Conservation (phyloP, 192 early-diverging fungal species). For the Coemansia sp. region DNA sequence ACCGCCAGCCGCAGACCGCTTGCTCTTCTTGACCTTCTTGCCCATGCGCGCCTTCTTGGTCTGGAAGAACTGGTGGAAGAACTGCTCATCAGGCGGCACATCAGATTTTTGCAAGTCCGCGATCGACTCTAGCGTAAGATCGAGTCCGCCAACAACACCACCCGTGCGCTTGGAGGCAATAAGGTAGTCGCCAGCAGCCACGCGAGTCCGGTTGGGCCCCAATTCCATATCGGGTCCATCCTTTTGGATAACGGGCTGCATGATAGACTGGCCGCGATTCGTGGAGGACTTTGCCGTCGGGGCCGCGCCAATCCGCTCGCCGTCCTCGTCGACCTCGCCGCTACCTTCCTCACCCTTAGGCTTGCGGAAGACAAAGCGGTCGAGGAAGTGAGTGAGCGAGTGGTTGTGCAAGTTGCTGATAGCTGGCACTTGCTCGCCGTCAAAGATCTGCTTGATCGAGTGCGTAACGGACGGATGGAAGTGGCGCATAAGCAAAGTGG, state of each 20-base stretch:
- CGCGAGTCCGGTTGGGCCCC: conserved; percentile 16
- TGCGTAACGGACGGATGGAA: conserved; percentile 92
- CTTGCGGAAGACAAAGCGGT: conserved; percentile 94
- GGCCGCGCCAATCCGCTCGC: background rate
- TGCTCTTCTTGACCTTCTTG: conserved; percentile 50
- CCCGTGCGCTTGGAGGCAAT: conserved; percentile 70
- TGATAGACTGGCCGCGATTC: conserved; percentile 52
- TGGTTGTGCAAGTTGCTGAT: conserved; percentile 83
- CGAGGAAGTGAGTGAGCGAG: conserved; percentile 90
- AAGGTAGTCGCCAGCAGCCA: conserved; percentile 56
- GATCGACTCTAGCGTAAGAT: conserved; percentile 37
- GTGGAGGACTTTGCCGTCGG: conserved; percentile 15
- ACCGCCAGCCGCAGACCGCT: conserved; percentile 56
- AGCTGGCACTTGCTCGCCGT: conserved; percentile 64
- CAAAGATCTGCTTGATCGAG: conserved; percentile 74
- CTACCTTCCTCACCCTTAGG: conserved; percentile 77
- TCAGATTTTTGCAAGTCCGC: conserved; percentile 40
- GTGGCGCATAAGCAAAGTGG: conserved; percentile 75
- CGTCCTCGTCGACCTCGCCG: conserved; percentile 40
- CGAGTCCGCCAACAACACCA: conserved; percentile 59
- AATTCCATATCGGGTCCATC: conserved; percentile 27
- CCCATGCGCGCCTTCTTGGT: conserved; percentile 41
- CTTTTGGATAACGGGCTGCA: conserved; percentile 54
- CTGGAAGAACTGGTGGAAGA: conserved; percentile 51
- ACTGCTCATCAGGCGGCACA: conserved; percentile 36